Base-by-base conservation (phyloP, 352 stramenopile genomes). In the Pythium sp. region DNA sequence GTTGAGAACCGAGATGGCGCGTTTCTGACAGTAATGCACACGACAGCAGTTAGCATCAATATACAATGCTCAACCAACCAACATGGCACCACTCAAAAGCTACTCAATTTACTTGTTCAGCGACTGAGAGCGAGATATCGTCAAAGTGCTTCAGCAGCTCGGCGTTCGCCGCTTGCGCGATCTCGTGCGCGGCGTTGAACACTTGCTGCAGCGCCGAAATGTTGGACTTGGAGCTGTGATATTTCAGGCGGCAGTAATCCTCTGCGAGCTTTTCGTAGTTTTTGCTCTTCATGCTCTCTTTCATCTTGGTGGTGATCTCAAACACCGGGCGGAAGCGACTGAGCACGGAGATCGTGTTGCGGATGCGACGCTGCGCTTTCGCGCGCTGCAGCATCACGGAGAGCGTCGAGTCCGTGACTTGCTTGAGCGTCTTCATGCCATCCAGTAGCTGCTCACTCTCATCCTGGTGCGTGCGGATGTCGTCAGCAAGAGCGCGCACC, bases 281-380 rank as follows among this genome's bases (percentile, higher is more conserved):
- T 46, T 83, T 78, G 14, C 68, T 72, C 15, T 82, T 67, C 55
- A 92, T 70, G 71, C 81, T 91, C 43, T 72, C 70, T 55, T 90
- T 90, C 84, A 95, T 91, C 66, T 89, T 90, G 38, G 80, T 76
- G 1, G 81, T 90, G 63, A 93, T 81, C 49, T 93, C 85, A 26
- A 95, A 81, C 32, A 93, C 79, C 8, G 82, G 82, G 1, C 86
- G 79, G 58, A 93, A 82, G 3, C 85, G 81, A 3, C 78, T 73
- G 26, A 95, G 73, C 61, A 95, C 86, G 3, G 75, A 77, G 28
- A 93, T 74, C 4, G 85, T 91, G 67, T 93, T 89, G 41, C 82
- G 81, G 70, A 92, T 93, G 3, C 81, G 79, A 15, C 86, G 84
- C 69, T 93, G 83, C 66, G 93, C 85, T 58, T 89, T 89, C 26